Conservation (phyloP, 257 asterid genomes). For the Orobanche coerulescens region DNA sequence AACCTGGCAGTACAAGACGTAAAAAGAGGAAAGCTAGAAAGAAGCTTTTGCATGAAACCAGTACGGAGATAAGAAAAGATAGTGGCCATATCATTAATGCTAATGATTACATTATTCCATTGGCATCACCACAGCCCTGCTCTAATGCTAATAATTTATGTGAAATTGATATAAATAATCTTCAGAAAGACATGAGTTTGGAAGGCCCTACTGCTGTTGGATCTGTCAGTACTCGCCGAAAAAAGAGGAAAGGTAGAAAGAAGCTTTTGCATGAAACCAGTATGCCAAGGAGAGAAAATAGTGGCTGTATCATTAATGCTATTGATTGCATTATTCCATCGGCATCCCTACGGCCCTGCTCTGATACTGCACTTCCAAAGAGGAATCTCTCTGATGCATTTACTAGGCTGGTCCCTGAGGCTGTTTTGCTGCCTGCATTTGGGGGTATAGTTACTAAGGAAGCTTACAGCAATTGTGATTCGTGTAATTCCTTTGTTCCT, state of each 20-base stretch:
- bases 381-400: slow-evolving; percentile 11
- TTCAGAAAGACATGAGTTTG: neutral
- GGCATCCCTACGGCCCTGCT: slow-evolving; percentile 12
- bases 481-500: slow-evolving; percentile 17
- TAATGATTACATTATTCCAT: neutral
- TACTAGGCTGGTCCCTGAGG: slow-evolving; percentile 7
- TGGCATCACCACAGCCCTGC: slow-evolving; percentile 16
- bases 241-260: slow-evolving; percentile 28
- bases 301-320: slow-evolving; percentile 8
- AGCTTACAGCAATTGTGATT: slow-evolving; percentile 15
- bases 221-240: slow-evolving; percentile 7
- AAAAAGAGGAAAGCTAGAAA: neutral
- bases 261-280: slow-evolving; percentile 12
- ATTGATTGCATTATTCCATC: slow-evolving; percentile 17
- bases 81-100: neutral
- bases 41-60: neutral
- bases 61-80: slow-evolving; percentile 19
- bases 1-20: neutral
- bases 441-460: slow-evolving; percentile 19
- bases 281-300: slow-evolving; percentile 20
- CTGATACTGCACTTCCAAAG: slow-evolving; percentile 18
- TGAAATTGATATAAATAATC: neutral
- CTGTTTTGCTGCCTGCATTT: slow-evolving; percentile 19
- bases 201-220: neutral
- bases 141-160: slow-evolving; percentile 5